Percentiles rank a stretch among this genome's conserved stretches.
Evolutionary conservation across 139 green algal genomes (phyloP).

Genomic region (Closterium sp.): DNA sequence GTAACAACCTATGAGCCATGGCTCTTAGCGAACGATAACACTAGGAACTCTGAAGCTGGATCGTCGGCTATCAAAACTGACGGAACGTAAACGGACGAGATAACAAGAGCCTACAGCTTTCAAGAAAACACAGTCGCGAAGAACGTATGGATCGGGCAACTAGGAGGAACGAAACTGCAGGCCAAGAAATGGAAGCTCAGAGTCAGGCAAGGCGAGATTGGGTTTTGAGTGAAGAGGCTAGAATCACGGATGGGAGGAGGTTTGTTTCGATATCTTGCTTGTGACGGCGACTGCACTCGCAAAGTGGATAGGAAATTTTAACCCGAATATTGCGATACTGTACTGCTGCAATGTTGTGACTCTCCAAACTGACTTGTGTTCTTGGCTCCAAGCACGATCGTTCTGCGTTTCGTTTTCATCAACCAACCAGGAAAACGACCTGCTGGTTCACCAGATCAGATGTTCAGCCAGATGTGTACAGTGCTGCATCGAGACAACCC

Average conservation of each 20-base stretch:
- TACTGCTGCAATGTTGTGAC: no score
- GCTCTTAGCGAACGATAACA: neutral
- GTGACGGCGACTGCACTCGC: no score
- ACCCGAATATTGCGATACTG: no score
- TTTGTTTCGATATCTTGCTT: no score
- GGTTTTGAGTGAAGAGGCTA: no score
- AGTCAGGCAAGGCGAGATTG: neutral
- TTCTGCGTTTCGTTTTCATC: neutral
- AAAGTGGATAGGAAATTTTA: no score
- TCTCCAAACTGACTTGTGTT: no score
- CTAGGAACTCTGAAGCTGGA: neutral
- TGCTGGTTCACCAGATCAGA: conserved; percentile 11
- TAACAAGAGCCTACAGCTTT: neutral
- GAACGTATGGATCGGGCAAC: no score
- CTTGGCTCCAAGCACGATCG: neutral
- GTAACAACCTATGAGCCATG: conserved; percentile 47
- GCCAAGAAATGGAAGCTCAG: neutral
- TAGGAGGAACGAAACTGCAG: no score
- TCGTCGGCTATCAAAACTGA: neutral
- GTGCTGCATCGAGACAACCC: no score
- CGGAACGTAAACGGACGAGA: neutral
- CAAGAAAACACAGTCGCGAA: no score
- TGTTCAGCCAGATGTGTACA: neutral
- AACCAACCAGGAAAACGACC: neutral
- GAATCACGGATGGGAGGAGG: no score